These are phyloP conservation scores for Albugo laibachii DNA, from an alignment of 352 stramenopile species.

Conservation along the genomic window DNA sequence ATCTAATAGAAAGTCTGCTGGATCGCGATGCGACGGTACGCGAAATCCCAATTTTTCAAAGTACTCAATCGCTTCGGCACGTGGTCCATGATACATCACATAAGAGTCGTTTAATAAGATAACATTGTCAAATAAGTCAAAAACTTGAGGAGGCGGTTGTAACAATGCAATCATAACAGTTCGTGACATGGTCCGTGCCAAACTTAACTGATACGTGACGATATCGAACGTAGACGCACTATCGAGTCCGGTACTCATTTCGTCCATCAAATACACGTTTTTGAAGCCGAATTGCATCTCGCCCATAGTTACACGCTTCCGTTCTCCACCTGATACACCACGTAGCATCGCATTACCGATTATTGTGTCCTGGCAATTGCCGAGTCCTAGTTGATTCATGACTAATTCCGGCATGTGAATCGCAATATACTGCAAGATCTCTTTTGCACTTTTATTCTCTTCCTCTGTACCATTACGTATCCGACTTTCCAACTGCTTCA, in stretches of 20 bases:
- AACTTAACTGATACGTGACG: slow-evolving; percentile 42
- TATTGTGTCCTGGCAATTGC: slow-evolving; percentile 23
- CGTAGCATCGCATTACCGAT: slow-evolving; percentile 28
- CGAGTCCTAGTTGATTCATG: slow-evolving; percentile 30
- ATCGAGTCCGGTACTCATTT: slow-evolving; percentile 86
- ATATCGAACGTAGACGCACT: slow-evolving; percentile 82
- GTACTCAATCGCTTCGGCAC: slow-evolving; percentile 14
- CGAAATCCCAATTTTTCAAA: slow-evolving; percentile 18
- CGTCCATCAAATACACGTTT: slow-evolving; percentile 62
- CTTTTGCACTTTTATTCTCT: slow-evolving; percentile 17
- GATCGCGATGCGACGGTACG: slow-evolving; percentile 20
- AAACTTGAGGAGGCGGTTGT: slow-evolving; percentile 31
- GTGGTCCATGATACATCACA: slow-evolving; percentile 37
- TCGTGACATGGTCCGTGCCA: slow-evolving; percentile 15
- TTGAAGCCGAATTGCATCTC: slow-evolving; percentile 67
- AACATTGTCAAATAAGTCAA: slow-evolving; percentile 33
- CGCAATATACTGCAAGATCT: slow-evolving; percentile 16
- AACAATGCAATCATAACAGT: slow-evolving; percentile 34
- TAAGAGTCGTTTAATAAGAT: slow-evolving; percentile 34
- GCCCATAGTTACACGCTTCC: slow-evolving; percentile 42
- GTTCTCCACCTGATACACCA: slow-evolving; percentile 40
- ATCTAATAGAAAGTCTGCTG: slow-evolving; percentile 31
- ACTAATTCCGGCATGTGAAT: slow-evolving; percentile 23
- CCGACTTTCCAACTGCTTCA: slow-evolving; percentile 22
- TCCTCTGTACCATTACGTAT: slow-evolving; percentile 15